Evolutionary conservation across 805 yeast genomes (phyloP).

Genomic region (Millerozyma acaciae): DNA sequence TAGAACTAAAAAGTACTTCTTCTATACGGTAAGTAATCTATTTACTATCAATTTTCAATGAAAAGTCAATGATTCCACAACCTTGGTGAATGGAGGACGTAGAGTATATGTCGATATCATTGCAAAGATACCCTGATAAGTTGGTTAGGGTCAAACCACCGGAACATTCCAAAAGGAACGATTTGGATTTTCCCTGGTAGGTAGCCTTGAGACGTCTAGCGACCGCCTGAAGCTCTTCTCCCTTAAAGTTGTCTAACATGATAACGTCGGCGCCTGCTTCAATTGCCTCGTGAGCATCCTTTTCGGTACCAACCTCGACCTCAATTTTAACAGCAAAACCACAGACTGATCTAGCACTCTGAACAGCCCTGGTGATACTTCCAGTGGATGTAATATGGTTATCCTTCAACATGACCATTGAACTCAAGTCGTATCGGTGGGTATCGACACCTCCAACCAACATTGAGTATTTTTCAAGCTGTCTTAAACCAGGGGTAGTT

Average conservation of each 20-base stretch:
- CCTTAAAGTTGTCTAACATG: slow-evolving; percentile 86
- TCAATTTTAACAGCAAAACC: slow-evolving; percentile 90
- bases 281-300: slow-evolving; percentile 89
- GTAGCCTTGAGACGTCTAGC: slow-evolving; percentile 58
- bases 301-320: slow-evolving; percentile 84
- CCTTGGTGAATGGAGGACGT: slow-evolving; percentile 94
- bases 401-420: slow-evolving; percentile 96
- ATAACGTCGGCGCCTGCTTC: slow-evolving; percentile 93
- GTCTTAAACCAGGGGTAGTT: slow-evolving; percentile 93
- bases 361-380: slow-evolving; percentile 80
- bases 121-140: slow-evolving; percentile 59
- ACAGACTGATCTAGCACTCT: slow-evolving; percentile 70
- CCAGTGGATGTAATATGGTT: slow-evolving; percentile 93
- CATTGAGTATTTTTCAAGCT: slow-evolving; percentile 90
- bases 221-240: slow-evolving; percentile 58
- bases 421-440: slow-evolving; percentile 84
- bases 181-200: slow-evolving; percentile 45
- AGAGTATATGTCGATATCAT: slow-evolving; percentile 83
- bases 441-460: slow-evolving; percentile 91
- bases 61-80: slow-evolving; percentile 75
- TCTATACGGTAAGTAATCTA: slow-evolving; percentile 27
- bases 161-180: slow-evolving; percentile 79
- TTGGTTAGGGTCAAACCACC: slow-evolving; percentile 83
- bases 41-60: slow-evolving; percentile 56
- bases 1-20: slow-evolving; percentile 34